Percentiles rank a stretch among this genome's conserved stretches.
These are phyloP conservation scores for Cucumis variabilis DNA, from an alignment of 331 rosid genomes.

Conservation along the genomic window DNA sequence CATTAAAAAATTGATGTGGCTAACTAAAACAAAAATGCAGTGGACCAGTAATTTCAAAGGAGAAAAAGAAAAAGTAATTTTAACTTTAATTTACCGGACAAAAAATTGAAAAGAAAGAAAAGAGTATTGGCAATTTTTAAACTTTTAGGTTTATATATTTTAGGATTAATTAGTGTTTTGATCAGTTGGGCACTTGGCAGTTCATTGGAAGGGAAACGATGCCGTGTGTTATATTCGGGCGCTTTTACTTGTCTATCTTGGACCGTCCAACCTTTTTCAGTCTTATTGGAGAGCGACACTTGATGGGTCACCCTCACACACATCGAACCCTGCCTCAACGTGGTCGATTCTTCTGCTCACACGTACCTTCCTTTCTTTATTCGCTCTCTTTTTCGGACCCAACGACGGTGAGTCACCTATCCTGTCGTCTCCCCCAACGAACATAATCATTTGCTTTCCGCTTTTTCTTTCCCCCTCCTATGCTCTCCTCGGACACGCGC, in stretches of 20 bases:
- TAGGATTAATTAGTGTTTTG: no score
- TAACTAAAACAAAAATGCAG: no score
- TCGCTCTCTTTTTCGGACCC: not conserved
- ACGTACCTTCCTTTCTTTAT: not conserved
- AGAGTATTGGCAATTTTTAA: not conserved
- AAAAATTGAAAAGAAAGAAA: not conserved
- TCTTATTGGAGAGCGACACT: not conserved
- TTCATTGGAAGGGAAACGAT: not conserved
- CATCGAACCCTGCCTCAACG: not conserved
- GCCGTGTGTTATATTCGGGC: not conserved
- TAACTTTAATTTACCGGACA: not conserved
- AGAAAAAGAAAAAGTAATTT: not conserved
- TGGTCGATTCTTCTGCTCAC: not conserved
- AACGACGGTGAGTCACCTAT: constrained; percentile 10
- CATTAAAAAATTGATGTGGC: no score
- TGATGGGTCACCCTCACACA: not conserved
- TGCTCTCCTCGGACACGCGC: no score
- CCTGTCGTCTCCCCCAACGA: not conserved
- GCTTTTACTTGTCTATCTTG: not conserved
- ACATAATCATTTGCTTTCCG: not conserved
- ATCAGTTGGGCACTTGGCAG: not conserved
- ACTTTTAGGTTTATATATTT: no score
- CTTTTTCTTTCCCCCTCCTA: not conserved
- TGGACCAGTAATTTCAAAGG: not conserved
- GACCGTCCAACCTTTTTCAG: constrained; percentile 3